These are phyloP conservation scores for Xylaria sp. DNA, from an alignment of 2,329 filamentous ascomycete species.

Conservation along the genomic window DNA sequence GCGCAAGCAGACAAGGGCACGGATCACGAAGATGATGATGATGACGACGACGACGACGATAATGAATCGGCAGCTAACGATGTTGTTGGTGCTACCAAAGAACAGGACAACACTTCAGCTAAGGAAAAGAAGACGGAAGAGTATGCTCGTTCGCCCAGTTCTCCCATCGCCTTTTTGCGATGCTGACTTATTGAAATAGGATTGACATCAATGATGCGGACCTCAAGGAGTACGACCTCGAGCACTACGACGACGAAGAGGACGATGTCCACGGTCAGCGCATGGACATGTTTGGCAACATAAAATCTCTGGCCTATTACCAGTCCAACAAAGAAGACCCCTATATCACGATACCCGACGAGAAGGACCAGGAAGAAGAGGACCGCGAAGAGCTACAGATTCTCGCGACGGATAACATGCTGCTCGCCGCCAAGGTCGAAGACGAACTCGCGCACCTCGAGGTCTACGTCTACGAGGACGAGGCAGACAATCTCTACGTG, in stretches of 20 bases:
- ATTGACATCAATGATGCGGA: constrained; percentile 78
- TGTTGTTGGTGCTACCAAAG: constrained; percentile 12
- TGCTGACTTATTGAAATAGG: constrained; percentile 49
- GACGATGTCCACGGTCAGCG: constrained; percentile 75
- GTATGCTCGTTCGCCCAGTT: constrained; percentile 31
- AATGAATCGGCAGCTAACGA: constrained; percentile 26
- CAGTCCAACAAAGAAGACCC: constrained; percentile 94
- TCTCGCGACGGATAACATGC: constrained; percentile 88
- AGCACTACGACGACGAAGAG: constrained; percentile 91
- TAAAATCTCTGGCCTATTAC: constrained; percentile 93
- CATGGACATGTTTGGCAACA: constrained; percentile 94
- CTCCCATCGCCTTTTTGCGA: background rate
- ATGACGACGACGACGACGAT: constrained; percentile 14
- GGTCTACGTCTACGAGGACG: constrained; percentile 97
- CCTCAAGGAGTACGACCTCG: constrained; percentile 94
- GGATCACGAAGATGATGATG: constrained; percentile 40
- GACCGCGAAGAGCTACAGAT: constrained; percentile 95
- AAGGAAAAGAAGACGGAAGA: constrained; percentile 40
- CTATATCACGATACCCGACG: constrained; percentile 88
- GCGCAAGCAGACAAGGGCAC: constrained; percentile 63
- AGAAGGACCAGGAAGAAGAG: constrained; percentile 78
- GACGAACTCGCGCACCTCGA: constrained; percentile 97
- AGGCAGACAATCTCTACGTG: constrained; percentile 95
- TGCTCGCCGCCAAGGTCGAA: constrained; percentile 92
- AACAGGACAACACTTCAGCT: constrained; percentile 6